Evolutionary conservation across 179 eudicot genomes (phyloP), one percentile per base, ranked within the genome.

Genomic region (Carnegiea gigantea): DNA sequence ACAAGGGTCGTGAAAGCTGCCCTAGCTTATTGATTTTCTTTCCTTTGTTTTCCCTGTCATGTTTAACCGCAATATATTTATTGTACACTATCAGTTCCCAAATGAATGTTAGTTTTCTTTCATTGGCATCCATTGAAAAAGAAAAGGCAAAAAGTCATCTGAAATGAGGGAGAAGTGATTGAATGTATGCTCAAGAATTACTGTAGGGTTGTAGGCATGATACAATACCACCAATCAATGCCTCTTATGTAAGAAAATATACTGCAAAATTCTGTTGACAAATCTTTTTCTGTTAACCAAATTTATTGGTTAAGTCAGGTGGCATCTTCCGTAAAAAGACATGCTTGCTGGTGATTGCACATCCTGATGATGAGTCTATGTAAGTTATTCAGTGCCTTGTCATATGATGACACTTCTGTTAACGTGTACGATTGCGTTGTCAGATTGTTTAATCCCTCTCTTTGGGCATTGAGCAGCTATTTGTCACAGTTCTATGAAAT

Each of bases 341-440:
- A 78, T 87, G 89, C 43, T 86, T 94, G 89, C 87, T 95, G 78
- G 95, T 94, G 51, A 89, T 91, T 82, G 97, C 98, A 53, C 98
- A 95, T 87, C 99, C 98, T 46, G 99, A 95, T 88, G 99, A 95
- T 43, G 99, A 95, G 86, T 94, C 98, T 81, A 94, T 95, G 98
- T 94, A 87, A 79, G 97, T 85, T 2, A 18, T 80, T 12, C 44
- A 46, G 54, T 48, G 33, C 28, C 59, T 36, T 62, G 21, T 46
- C 62, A 75, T 64, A n/a, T 53, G 73, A 30, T 70, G 70, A 21
- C 59, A 64, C 3, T 57, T 33, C 49, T 17, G 59, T 72, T 26
- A 44, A 44, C 18, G 13, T 30, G 78, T 36, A 18, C 0, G 33
- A 30, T 33, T 7, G 40, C 20, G 33, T 23, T 76, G 40, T 28